These are phyloP conservation scores for Auricularia sp. DNA, from an alignment of 768 basidiomycete species.

Conservation along the genomic window DNA sequence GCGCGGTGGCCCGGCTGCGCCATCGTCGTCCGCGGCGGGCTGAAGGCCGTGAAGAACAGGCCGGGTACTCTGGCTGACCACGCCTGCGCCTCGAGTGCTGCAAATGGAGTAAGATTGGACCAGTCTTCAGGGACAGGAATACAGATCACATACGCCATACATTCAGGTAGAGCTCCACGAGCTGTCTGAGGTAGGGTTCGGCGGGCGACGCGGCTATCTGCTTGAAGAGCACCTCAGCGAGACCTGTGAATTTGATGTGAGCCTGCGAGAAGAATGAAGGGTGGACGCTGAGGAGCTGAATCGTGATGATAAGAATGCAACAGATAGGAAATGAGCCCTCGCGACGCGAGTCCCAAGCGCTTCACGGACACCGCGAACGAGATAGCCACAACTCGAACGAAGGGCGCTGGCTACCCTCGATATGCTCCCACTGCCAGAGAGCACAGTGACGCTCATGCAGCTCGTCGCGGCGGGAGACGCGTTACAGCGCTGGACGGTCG, in stretches of 20 bases:
- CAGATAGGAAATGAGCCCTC: too few species aligned
- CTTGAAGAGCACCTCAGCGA: slow-evolving; percentile 69
- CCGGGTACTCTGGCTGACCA: slow-evolving; percentile 73
- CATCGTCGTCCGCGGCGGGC: slow-evolving; percentile 54
- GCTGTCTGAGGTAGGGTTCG: slow-evolving; percentile 59
- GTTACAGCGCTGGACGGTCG: too few species aligned
- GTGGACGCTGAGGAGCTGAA: too few species aligned
- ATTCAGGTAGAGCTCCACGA: slow-evolving; percentile 86
- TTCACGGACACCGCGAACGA: too few species aligned
- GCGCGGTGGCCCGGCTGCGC: slow-evolving; percentile 57
- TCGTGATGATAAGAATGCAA: too few species aligned
- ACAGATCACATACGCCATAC: slow-evolving; percentile 65
- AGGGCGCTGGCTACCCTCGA: too few species aligned
- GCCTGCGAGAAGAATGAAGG: not conserved
- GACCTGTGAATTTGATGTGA: slow-evolving; percentile 33
- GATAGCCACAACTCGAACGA: too few species aligned
- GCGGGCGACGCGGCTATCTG: slow-evolving; percentile 66
- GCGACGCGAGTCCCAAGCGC: too few species aligned
- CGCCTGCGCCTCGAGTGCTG: slow-evolving; percentile 77
- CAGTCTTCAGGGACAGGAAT: not conserved
- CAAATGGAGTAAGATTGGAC: too few species aligned
- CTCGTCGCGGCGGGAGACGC: too few species aligned
- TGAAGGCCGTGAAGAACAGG: slow-evolving; percentile 82
- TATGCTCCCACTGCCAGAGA: too few species aligned
- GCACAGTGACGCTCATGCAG: too few species aligned